A percentile compares a stretch with the other conserved stretches of the same genome.
Evolutionary conservation across 1,139 yeast genomes (phyloP).

Genomic region (Zygosaccharomyces pseudobailii): DNA sequence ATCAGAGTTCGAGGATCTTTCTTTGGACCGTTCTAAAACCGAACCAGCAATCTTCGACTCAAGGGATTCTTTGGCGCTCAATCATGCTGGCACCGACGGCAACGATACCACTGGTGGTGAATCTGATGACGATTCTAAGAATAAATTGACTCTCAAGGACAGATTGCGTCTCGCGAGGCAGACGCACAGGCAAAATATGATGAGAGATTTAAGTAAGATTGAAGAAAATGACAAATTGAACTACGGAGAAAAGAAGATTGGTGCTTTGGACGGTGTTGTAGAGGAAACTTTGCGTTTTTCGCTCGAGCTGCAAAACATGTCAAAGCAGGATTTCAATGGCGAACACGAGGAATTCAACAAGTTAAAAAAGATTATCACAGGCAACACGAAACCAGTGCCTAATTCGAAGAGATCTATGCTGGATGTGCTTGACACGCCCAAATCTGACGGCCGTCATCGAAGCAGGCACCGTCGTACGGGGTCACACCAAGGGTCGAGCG

Average conservation of each 20-base stretch:
- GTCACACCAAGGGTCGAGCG: background rate
- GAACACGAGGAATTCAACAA: conserved; percentile 15
- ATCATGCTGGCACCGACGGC: conserved; percentile 1
- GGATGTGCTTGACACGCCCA: conserved; percentile 15
- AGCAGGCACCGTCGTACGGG: background rate
- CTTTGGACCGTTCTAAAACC: background rate
- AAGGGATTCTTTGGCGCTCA: conserved; percentile 1
- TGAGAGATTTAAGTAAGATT: conserved; percentile 10
- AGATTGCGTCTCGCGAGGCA: conserved; percentile 12
- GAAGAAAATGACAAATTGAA: conserved; percentile 7
- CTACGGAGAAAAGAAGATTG: conserved; percentile 7
- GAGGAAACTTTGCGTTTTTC: conserved; percentile 26
- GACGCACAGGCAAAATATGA: conserved; percentile 16
- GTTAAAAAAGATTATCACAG: conserved; percentile 29
- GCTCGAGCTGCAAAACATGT: conserved; percentile 21
- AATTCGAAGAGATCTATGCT: conserved; percentile 20
- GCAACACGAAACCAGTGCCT: conserved; percentile 16
- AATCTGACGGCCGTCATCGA: background rate
- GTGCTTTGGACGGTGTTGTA: conserved; percentile 21
- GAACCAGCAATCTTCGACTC: conserved; percentile 3
- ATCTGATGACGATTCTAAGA: conserved; percentile 1
- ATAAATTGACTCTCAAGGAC: conserved; percentile 5
- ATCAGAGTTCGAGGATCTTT: background rate
- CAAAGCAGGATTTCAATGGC: conserved; percentile 11
- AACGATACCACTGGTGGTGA: conserved; percentile 4